Conservation (phyloP, 208 protist species). For the Leishmania lainsoni region DNA sequence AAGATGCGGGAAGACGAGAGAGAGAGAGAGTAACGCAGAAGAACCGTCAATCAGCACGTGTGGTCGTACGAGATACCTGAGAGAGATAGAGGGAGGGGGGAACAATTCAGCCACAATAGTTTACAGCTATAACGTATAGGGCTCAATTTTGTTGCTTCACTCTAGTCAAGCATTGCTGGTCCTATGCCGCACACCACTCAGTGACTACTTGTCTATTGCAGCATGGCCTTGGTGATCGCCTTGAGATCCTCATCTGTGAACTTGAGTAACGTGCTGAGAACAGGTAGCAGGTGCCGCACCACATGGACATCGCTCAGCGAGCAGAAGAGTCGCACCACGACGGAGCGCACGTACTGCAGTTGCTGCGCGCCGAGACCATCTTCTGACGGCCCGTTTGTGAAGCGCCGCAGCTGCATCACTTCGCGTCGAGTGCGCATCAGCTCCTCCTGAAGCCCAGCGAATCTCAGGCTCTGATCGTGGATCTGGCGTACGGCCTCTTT, state of each 20-base stretch:
- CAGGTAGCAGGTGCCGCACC: conserved; percentile 67
- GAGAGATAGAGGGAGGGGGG: not conserved
- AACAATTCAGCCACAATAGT: no score
- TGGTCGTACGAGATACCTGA: not conserved
- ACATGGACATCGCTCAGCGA: conserved; percentile 49
- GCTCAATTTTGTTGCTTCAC: not conserved
- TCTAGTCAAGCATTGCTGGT: not conserved
- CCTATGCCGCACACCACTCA: not conserved
- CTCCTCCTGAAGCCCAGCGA: conserved; percentile 20
- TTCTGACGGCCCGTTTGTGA: not conserved
- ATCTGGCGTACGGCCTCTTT: conserved; percentile 16
- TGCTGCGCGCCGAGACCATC: conserved; percentile 61
- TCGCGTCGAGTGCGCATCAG: conserved; percentile 16
- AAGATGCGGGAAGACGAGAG: not conserved
- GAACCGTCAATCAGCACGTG: no score
- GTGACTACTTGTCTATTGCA: conserved; percentile 24
- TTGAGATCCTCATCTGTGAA: conserved; percentile 53
- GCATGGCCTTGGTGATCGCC: conserved; percentile 58
- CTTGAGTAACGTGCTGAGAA: conserved; percentile 73
- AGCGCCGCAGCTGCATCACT: conserved; percentile 23
- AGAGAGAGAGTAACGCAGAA: not conserved
- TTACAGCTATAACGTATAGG: not conserved
- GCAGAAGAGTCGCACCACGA: conserved; percentile 78
- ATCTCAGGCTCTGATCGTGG: conserved; percentile 16
- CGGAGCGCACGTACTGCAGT: conserved; percentile 63